Conservation (phyloP, 495 filamentous ascomycete genomes). For the Hyaloscypha variabilis region DNA sequence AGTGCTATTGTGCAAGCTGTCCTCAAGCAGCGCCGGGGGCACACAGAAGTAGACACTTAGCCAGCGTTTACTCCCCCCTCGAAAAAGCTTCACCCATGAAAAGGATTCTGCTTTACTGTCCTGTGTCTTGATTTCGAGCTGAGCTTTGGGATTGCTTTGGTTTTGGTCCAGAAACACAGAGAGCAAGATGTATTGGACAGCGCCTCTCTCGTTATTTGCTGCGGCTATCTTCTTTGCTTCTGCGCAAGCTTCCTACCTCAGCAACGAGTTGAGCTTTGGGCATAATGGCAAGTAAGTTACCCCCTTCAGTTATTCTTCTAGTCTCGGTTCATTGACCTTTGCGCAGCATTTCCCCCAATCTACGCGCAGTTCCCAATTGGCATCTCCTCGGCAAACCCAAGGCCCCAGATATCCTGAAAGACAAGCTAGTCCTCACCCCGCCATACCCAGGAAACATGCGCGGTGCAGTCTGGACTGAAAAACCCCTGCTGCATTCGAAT, state of each 20-base stretch:
- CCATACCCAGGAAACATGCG: constrained; percentile 83
- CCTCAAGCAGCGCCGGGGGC: constrained; percentile 25
- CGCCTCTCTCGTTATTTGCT: constrained; percentile 36
- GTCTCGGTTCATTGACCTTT: constrained; percentile 6
- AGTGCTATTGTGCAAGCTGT: constrained; percentile 35
- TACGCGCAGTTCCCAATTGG: constrained; percentile 26
- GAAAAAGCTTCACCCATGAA: neutral
- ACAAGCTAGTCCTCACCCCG: constrained; percentile 91
- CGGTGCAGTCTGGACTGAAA: constrained; percentile 80
- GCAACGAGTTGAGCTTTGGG: constrained; percentile 76
- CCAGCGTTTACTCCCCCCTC: neutral
- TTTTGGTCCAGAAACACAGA: constrained; percentile 1
- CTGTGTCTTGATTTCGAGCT: neutral
- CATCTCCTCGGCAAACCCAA: constrained; percentile 70
- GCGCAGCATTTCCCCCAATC: constrained; percentile 27
- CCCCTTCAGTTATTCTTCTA: neutral
- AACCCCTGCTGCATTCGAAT: constrained; percentile 56
- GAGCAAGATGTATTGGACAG: constrained; percentile 12
- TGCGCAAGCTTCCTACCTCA: constrained; percentile 60
- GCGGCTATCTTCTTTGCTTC: constrained; percentile 52
- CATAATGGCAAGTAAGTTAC: constrained; percentile 61
- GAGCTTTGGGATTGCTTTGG: neutral
- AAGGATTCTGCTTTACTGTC: neutral
- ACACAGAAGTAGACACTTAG: constrained; percentile 6
- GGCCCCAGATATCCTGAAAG: constrained; percentile 76